Base-by-base conservation (phyloP, 106 monocot genomes). In the Iris macrosiphon region DNA sequence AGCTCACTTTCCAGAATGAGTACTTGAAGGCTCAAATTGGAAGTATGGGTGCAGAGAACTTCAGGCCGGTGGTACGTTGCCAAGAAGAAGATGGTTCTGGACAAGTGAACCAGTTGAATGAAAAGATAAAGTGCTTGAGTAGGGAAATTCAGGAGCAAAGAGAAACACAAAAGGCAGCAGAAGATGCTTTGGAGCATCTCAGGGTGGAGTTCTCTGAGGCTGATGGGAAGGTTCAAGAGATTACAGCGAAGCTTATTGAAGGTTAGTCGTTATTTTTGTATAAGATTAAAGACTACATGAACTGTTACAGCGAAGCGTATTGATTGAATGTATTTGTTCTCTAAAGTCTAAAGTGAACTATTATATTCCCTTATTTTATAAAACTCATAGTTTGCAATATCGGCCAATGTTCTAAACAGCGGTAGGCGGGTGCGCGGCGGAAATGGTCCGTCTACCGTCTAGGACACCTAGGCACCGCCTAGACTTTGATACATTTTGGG, bases 131-230 rank as follows among this genome's bases (percentile, higher is more conserved):
- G 31, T 39, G 41, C 35, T 72, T 89, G 60, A 79, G 59, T 33
- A 72, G 60, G 64, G 79, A 89, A 56, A 68, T 85, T 57, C 53
- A 67, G 48, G 78, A 74, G 53, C 84, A 82, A n/a, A 82, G 40
- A 51, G 76, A 89, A 62, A 95, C 89, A 14, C 94, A 84, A 55
- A 85, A 74, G 70, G 89, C 94, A 30, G 76, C 89, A n/a, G 96
- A 90, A 41, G 58, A 62, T 55, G 96, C 89, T 61, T 40, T 96
- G 62, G 77, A 83, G 59, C 85, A 90, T 83, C 82, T 96, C n/a
- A 80, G 83, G 46, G 45, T 61, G n/a, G 30, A 67, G 32, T 74
- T 69, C 34, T 62, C 71, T 13, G 89, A 85, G 31, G 76, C 85
- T 22, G 85, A 95, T 66, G 69, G 64, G 9, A 85, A 85, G 44